Percentiles rank a stretch among this genome's conserved stretches.
phyloP scores from a whole-genome alignment of 1,284 basidiomycete genomes.

The Ustilago tritici region DNA sequence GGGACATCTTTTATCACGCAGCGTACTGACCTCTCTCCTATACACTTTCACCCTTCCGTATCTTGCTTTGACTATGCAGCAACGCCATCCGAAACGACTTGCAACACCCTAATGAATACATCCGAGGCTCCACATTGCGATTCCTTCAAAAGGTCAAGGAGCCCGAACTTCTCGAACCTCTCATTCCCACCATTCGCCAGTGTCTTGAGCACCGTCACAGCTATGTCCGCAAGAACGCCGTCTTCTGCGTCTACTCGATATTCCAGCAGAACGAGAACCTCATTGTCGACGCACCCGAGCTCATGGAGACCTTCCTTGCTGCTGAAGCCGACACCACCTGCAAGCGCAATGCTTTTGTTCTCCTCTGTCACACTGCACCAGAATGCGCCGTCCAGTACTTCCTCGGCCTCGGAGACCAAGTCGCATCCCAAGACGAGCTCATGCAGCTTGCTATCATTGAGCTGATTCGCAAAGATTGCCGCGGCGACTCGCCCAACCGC shows the following conservation, averaged over 20 bases:
- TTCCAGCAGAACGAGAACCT: constrained; percentile 86
- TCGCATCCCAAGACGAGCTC: constrained; percentile 87
- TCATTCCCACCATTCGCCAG: constrained; percentile 90
- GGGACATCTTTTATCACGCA: too few relatives aligned
- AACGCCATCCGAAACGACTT: constrained; percentile 98
- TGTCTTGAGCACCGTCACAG: constrained; percentile 98
- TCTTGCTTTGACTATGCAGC: constrained; percentile 71
- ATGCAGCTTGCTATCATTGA: constrained; percentile 97
- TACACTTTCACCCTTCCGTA: background rate
- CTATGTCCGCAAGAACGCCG: constrained; percentile 98
- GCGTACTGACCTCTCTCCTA: background rate
- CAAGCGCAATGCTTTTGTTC: constrained; percentile 96
- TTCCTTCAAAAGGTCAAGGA: constrained; percentile 97
- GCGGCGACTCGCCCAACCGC: constrained; percentile 75
- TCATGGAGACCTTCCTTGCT: constrained; percentile 96
- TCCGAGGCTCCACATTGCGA: constrained; percentile 94
- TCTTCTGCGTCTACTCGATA: constrained; percentile 94
- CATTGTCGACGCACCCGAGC: constrained; percentile 95
- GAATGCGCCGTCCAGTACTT: constrained; percentile 93
- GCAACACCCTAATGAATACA: constrained; percentile 99
- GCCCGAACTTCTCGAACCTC: constrained; percentile 92
- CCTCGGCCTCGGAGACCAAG: constrained; percentile 84
- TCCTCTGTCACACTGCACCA: constrained; percentile 89
- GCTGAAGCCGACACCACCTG: constrained; percentile 90
- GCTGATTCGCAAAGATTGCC: constrained; percentile 90